Evolutionary conservation across 495 filamentous ascomycete species (phyloP).

Genomic region (Penicillium turbatum): DNA sequence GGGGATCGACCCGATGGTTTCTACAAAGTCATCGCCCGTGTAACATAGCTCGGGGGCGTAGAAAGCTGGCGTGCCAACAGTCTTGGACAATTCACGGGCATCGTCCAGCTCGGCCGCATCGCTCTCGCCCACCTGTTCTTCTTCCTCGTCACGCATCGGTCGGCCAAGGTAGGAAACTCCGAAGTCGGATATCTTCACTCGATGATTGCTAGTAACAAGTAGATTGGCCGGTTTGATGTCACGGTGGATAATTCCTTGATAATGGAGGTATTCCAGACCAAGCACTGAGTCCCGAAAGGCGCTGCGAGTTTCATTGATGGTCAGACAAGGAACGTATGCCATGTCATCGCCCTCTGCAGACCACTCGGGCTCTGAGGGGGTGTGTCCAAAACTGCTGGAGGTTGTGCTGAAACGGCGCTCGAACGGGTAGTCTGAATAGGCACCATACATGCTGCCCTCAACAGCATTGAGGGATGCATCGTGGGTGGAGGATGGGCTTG

Average conservation of each 20-base stretch:
- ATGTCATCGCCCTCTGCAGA: constrained; percentile 66
- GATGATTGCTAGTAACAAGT: constrained; percentile 75
- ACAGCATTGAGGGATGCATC: constrained; percentile 51
- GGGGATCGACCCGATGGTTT: constrained; percentile 38
- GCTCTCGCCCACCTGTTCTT: constrained; percentile 75
- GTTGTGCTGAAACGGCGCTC: constrained; percentile 48
- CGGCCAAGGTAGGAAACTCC: constrained; percentile 94
- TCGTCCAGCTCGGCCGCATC: constrained; percentile 82
- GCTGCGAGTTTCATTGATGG: constrained; percentile 74
- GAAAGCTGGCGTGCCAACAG: constrained; percentile 94
- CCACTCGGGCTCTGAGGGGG: constrained; percentile 55
- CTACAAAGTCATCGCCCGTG: constrained; percentile 52
- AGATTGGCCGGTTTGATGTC: constrained; percentile 99
- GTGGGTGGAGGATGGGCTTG: constrained; percentile 44
- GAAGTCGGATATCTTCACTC: constrained; percentile 99
- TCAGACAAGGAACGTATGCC: constrained; percentile 86
- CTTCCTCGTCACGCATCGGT: constrained; percentile 70
- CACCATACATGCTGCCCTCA: constrained; percentile 72
- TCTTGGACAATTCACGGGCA: constrained; percentile 92
- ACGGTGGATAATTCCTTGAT: constrained; percentile 92
- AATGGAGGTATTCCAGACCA: constrained; percentile 93
- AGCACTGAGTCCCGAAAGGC: constrained; percentile 92
- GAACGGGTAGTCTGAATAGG: constrained; percentile 55
- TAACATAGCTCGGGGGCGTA: constrained; percentile 98
- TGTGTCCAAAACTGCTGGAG: constrained; percentile 47